Evolutionary conservation across 345 rosid species (phyloP).

Genomic region (Murraya paniculata): DNA sequence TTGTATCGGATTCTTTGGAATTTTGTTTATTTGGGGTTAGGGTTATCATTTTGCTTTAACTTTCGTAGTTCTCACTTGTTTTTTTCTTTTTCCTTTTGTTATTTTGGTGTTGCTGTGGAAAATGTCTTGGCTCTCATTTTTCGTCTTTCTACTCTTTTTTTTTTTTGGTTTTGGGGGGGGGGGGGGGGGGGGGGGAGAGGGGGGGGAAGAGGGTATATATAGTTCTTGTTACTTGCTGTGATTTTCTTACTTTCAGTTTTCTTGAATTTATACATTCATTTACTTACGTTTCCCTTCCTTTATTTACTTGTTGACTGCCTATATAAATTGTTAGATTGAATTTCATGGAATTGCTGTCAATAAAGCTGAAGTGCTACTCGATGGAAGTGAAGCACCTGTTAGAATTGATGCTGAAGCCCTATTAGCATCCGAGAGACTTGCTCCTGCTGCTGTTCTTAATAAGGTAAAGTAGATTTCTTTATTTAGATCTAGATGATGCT

Average conservation of each 20-base stretch:
- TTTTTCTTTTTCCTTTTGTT: too few relatives aligned
- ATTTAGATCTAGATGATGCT: not conserved
- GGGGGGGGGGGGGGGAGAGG: too few relatives aligned
- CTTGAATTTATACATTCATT: too few relatives aligned
- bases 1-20: not conserved
- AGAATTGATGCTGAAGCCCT: constrained; percentile 80
- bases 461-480: constrained; percentile 48
- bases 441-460: constrained; percentile 71
- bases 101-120: not conserved
- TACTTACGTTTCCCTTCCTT: not conserved
- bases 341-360: constrained; percentile 84
- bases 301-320: not conserved
- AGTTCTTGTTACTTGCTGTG: too few relatives aligned
- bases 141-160: too few relatives aligned
- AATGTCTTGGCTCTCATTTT: not conserved
- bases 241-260: not conserved
- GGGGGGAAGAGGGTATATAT: too few relatives aligned
- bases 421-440: constrained; percentile 71
- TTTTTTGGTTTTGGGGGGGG: too few relatives aligned
- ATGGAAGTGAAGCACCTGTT: constrained; percentile 96
- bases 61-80: not conserved
- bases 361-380: constrained; percentile 77
- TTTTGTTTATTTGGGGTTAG: not conserved
- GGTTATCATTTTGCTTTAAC: not conserved
- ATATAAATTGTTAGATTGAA: constrained; percentile 41